Evolutionary conservation across 176 grass and related monocot species (phyloP).

Genomic region (Zea luxurians): DNA sequence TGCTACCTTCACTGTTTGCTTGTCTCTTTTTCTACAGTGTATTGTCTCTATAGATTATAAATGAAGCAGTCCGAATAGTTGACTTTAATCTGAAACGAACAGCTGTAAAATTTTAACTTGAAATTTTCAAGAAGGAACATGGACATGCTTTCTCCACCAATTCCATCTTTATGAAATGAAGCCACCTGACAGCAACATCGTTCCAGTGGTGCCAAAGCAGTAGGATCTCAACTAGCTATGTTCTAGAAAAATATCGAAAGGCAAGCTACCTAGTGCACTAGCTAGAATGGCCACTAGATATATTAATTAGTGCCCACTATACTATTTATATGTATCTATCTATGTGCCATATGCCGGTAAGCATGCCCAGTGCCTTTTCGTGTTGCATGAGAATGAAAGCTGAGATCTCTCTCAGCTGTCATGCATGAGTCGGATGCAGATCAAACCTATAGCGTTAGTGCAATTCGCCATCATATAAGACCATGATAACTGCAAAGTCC

Average conservation of each 20-base stretch:
- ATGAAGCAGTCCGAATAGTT: too few species aligned
- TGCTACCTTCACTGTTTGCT: not conserved
- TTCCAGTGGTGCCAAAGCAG: constrained; percentile 36
- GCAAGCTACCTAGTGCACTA: constrained; percentile 40
- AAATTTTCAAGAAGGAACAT: not conserved
- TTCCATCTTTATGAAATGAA: constrained; percentile 26
- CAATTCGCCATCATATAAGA: constrained; percentile 32
- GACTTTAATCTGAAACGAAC: too few species aligned
- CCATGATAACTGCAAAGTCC: too few species aligned
- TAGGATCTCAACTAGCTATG: constrained; percentile 44
- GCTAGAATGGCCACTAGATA: constrained; percentile 51
- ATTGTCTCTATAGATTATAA: too few species aligned
- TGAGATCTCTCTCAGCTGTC: constrained; percentile 17
- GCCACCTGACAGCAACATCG: constrained; percentile 13
- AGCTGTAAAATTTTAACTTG: constrained; percentile 6
- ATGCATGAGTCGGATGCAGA: constrained; percentile 33
- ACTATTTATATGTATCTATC: constrained; percentile 17
- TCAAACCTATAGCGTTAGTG: constrained; percentile 27
- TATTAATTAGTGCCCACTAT: constrained; percentile 31
- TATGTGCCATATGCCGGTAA: constrained; percentile 32
- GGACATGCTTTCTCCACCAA: not conserved
- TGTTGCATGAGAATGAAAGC: constrained; percentile 32
- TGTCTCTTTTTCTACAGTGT: too few species aligned
- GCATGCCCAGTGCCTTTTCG: constrained; percentile 24
- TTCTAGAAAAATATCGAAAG: constrained; percentile 33